phyloP scores from a whole-genome alignment of 192 early-diverging fungal genomes.

The Entrophospora sp. region DNA sequence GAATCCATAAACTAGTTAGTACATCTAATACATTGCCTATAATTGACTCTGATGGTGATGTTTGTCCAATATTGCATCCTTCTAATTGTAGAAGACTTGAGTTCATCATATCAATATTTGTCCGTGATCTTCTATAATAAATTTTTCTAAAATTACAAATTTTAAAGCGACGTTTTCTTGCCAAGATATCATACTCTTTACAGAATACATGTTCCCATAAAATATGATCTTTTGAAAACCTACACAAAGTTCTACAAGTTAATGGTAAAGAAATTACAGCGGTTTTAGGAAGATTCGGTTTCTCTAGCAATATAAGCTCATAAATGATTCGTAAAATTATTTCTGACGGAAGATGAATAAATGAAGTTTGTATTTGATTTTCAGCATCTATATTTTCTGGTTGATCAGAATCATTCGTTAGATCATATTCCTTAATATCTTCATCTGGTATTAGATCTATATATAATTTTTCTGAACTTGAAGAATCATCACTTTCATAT shows the following conservation, averaged over 20 bases:
- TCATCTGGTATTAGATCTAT: too few relatives aligned
- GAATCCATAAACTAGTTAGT: conserved; percentile 7
- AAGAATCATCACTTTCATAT: too few relatives aligned
- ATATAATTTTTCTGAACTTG: too few relatives aligned
- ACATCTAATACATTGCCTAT: neutral
- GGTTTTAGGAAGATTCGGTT: neutral
- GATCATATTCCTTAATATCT: too few relatives aligned
- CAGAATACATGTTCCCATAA: conserved; percentile 5
- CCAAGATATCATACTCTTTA: neutral
- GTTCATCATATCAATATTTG: neutral
- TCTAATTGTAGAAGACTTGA: neutral
- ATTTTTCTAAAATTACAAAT: conserved; percentile 13
- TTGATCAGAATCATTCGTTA: too few relatives aligned
- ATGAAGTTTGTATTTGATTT: too few relatives aligned
- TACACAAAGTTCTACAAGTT: neutral
- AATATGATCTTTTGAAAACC: neutral
- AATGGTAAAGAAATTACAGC: conserved; percentile 6
- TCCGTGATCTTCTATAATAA: neutral
- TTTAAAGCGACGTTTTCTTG: conserved; percentile 2
- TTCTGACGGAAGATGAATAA: too few relatives aligned
- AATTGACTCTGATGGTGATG: neutral
- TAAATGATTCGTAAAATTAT: conserved; percentile 5
- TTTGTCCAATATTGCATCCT: neutral
- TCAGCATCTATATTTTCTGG: too few relatives aligned
- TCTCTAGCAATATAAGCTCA: conserved; percentile 1